Evolutionary conservation across 495 filamentous ascomycete species (phyloP).

Genomic region (Aspergillus funiculosus): DNA sequence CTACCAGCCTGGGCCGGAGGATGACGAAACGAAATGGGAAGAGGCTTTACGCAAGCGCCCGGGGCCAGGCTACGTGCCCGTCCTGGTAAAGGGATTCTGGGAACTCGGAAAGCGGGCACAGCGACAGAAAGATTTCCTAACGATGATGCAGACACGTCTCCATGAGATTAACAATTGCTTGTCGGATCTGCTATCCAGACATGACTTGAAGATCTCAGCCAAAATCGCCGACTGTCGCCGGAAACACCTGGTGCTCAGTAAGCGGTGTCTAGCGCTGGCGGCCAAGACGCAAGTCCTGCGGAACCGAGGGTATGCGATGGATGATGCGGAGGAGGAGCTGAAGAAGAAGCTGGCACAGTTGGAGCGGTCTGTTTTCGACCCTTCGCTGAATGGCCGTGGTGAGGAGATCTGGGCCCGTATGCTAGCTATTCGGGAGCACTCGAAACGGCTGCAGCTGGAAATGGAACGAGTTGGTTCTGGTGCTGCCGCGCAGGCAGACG

Average conservation of each 20-base stretch:
- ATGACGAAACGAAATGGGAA: conserved; percentile 86
- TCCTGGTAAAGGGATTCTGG: conserved; percentile 61
- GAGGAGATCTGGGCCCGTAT: conserved; percentile 98
- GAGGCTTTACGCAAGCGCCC: conserved; percentile 84
- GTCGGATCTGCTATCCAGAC: conserved; percentile 68
- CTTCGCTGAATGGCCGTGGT: conserved; percentile 69
- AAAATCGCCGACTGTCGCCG: conserved; percentile 74
- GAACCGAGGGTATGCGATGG: conserved; percentile 87
- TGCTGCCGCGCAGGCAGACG: conserved; percentile 41
- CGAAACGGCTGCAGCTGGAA: conserved; percentile 71
- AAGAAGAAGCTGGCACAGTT: conserved; percentile 75
- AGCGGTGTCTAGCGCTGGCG: conserved; percentile 76
- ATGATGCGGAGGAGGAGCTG: conserved; percentile 83
- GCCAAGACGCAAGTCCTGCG: conserved; percentile 87
- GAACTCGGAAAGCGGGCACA: conserved; percentile 71
- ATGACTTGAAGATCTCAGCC: conserved; percentile 76
- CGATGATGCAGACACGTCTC: conserved; percentile 67
- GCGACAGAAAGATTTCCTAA: conserved; percentile 67
- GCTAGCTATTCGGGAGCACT: conserved; percentile 75
- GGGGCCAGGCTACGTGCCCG: conserved; percentile 67
- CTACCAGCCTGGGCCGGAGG: conserved; percentile 68
- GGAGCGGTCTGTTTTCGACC: conserved; percentile 74
- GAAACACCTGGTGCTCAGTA: conserved; percentile 71
- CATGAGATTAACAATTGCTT: conserved; percentile 87
- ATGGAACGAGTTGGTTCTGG: conserved; percentile 57